Base-by-base conservation (phyloP, 2,329 filamentous ascomycete genomes). In the Xylariales sp. region DNA sequence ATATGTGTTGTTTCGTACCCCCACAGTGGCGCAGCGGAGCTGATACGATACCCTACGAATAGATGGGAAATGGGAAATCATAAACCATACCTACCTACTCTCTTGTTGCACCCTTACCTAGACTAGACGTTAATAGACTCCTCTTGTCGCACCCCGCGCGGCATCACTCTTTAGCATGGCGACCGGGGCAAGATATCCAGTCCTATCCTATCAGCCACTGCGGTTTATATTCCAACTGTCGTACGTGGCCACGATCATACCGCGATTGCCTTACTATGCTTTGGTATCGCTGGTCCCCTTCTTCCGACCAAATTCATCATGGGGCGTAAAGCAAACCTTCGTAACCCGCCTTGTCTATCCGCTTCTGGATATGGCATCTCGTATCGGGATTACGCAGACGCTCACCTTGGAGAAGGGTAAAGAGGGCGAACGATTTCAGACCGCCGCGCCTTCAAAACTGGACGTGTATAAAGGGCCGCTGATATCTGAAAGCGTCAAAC, bases 401-500 rank as follows among this genome's bases (percentile, higher is more conserved):
- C 68, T 73, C 8, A 67, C 61, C 5, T 32, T 73, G 1, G 41
- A 69, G 3, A 10, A 9, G 9, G 62, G 64, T 6, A 65, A 69
- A 39, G 68, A 73, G 32, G 68, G 64, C 7, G 58, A 71, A 8
- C 34, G 68, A 18, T 73, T 71, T 30, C 65, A 73, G 16, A n/a
- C 58, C 14, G 63, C 72, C 2, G 9, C 32, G 10, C 72, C 74
- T 1, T 54, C 68, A 1, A 1, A 36, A 7, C 9, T 46, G 30
- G 49, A 63, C 2, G 18, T 67, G 9, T 76, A 76, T 56, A 65
- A 57, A 48, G 74, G 74, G 0, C 69, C 64, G 1, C 68, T 76
- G 23, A 62, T 39, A 18, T 65, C 63, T 7, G n/a, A 28, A 10
- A 46, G 45, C 3, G 56, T 70, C 2, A 53, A 69, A 18, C 75